A percentile compares a stretch with the other conserved stretches of the same genome.
These are phyloP conservation scores for Reutealis trisperma DNA, from an alignment of 345 rosid genomes.

Conservation along the genomic window DNA sequence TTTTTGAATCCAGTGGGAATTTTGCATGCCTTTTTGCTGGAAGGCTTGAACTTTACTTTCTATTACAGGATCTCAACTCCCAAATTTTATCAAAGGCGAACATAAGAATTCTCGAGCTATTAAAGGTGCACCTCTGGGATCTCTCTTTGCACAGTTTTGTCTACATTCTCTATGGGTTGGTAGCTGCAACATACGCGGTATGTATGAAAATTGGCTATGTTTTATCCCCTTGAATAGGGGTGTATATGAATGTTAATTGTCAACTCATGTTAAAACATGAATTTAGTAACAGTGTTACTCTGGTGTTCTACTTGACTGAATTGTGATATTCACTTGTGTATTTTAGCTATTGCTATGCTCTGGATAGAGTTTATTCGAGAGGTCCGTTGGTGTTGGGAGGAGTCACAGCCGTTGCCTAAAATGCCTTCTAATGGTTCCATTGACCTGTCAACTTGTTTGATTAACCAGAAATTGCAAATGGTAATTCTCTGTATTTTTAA, in stretches of 20 bases:
- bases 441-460: constrained; percentile 85
- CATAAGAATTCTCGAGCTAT: constrained; percentile 74
- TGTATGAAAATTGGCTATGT: constrained; percentile 25
- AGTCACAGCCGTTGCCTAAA: constrained; percentile 81
- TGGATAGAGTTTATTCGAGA: constrained; percentile 97
- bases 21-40: neutral
- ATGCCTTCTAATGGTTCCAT: constrained; percentile 59
- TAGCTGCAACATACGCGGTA: constrained; percentile 92
- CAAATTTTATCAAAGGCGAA: constrained; percentile 54
- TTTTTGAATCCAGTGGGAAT: neutral
- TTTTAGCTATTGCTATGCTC: constrained; percentile 77
- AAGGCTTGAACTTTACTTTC: neutral
- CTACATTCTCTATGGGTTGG: constrained; percentile 87
- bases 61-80: constrained; percentile 48
- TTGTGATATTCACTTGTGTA: constrained; percentile 16
- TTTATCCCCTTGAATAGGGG: neutral
- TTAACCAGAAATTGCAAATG: constrained; percentile 92
- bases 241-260: neutral
- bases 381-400: constrained; percentile 99
- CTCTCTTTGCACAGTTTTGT: constrained; percentile 88
- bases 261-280: neutral
- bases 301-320: neutral
- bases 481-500: constrained; percentile 41
- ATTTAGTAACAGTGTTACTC: neutral
- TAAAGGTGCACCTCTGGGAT: constrained; percentile 81